These are phyloP conservation scores for Ulota crispa DNA, from an alignment of 225 moss, liverwort and hornwort species.

Conservation along the genomic window DNA sequence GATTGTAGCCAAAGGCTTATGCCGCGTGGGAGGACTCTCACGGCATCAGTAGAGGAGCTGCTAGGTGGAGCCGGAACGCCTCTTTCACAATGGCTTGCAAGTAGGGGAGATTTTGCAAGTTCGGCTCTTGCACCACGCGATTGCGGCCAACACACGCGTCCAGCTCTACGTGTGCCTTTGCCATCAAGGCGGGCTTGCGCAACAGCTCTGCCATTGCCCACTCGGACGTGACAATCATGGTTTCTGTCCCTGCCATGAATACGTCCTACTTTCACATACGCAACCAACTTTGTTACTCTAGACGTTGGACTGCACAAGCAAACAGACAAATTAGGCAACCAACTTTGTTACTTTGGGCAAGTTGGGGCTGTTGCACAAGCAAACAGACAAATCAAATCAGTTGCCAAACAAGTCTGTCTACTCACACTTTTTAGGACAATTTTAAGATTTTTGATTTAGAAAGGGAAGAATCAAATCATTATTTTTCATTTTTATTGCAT, in stretches of 20 bases:
- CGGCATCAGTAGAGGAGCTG: constrained; percentile 38
- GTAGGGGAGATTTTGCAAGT: constrained; percentile 25
- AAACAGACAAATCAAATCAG: too few species aligned
- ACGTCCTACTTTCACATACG: constrained; percentile 21
- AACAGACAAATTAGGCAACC: too few species aligned
- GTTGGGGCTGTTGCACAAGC: too few species aligned
- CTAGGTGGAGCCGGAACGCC: constrained; percentile 36
- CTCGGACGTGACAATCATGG: constrained; percentile 23
- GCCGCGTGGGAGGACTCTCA: constrained; percentile 18
- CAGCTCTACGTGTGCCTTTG: constrained; percentile 28
- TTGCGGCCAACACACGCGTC: constrained; percentile 16
- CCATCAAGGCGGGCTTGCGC: neutral
- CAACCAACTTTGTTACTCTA: too few species aligned
- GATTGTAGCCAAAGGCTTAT: constrained; percentile 33
- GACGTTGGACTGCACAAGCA: too few species aligned
- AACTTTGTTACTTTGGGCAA: too few species aligned
- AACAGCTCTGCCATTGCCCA: constrained; percentile 47
- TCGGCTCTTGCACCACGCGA: constrained; percentile 35
- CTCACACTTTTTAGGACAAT: too few species aligned
- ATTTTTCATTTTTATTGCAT: too few species aligned
- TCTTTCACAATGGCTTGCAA: constrained; percentile 42
- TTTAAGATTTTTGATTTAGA: too few species aligned
- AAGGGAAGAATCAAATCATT: too few species aligned
- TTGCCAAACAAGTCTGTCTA: too few species aligned
- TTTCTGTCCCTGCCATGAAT: constrained; percentile 30